Evolutionary conservation across 148 eudicot genomes (phyloP), one percentile per base, ranked within the genome.

Genomic region (Rhododendron williamsianum): DNA sequence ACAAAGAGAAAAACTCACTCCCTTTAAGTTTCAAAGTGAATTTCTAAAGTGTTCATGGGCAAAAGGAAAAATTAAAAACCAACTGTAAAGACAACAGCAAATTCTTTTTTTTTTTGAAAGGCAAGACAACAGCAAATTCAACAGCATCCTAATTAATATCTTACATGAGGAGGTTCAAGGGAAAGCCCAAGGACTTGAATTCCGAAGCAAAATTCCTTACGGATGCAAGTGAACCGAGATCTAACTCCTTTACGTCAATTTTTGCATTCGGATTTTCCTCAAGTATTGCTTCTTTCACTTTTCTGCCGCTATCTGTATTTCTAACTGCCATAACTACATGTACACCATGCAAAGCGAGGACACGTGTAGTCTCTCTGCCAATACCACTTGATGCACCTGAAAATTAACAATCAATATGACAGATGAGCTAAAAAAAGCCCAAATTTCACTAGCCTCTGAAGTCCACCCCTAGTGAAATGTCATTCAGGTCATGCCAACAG

Each of bases 361-460:
- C 74, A 27, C 38, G 74, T 27, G 74, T 27, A 30, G 74, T 69
- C 36, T 69, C 74, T 25, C 4, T 69, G 74, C 38, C 74, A 27
- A 69, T 92, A n/a, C 99, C 99, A 63, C 94, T 95, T 36, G 99
- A 87, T 82, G 98, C 96, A 84, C 99, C 99, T 97, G 87, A 87
- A 87, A 86, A 86, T 81, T 79, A n/a, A 13, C 80, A 36, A 72
- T 27, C 4, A 23, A 63, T 21, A 89, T 63, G n/a, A 6, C n/a
- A 63, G 10, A 63, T 18, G 5, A 52, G 56, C 56, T 12, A 15
- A 4, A 13, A 52, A 52, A 52, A 15, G 56, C 18, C 16, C 56
- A 52, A 52, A 52, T 52, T 52, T 52, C 4, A 52, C 19, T 12
- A 15, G 56, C 5, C 56, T 52, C 56, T 52, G 56, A 52, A 52